Conservation (phyloP, 2,329 filamentous ascomycete species). For the Aspergillus sp. region DNA sequence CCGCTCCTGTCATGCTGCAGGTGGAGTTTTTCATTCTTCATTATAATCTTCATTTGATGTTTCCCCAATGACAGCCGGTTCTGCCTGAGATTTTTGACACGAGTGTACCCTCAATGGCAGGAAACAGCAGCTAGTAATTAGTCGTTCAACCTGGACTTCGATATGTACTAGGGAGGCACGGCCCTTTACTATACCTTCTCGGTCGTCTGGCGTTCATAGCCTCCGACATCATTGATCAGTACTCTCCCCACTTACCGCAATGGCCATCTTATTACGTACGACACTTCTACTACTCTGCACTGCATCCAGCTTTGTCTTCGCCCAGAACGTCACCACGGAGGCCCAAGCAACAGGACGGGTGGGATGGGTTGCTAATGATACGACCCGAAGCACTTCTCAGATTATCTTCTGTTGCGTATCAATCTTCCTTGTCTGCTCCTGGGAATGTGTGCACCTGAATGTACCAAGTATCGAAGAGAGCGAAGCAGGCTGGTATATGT, state of each 20-base stretch:
- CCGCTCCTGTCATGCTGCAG: too few species aligned
- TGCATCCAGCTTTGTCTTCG: background rate
- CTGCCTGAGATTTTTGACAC: too few species aligned
- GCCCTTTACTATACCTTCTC: too few species aligned
- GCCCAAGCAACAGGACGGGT: background rate
- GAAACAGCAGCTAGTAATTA: too few species aligned
- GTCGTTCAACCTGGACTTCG: too few species aligned
- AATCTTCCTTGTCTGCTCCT: conserved; percentile 8
- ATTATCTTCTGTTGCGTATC: conserved; percentile 10
- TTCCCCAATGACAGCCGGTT: too few species aligned
- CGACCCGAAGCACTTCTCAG: conserved; percentile 8
- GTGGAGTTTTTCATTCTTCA: too few species aligned
- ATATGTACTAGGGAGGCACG: too few species aligned
- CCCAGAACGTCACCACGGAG: background rate
- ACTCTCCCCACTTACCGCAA: background rate
- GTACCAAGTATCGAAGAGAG: conserved; percentile 4
- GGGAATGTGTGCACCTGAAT: conserved; percentile 12
- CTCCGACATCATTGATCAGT: too few species aligned
- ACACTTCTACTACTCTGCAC: background rate
- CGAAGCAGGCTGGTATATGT: conserved; percentile 2
- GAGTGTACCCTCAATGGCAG: too few species aligned
- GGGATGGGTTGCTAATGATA: conserved; percentile 3
- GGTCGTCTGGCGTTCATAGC: too few species aligned
- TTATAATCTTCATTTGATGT: too few species aligned
- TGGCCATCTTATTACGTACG: background rate